Evolutionary conservation across 1,139 yeast genomes (phyloP).

Genomic region (Yamadazyma atlantica): DNA sequence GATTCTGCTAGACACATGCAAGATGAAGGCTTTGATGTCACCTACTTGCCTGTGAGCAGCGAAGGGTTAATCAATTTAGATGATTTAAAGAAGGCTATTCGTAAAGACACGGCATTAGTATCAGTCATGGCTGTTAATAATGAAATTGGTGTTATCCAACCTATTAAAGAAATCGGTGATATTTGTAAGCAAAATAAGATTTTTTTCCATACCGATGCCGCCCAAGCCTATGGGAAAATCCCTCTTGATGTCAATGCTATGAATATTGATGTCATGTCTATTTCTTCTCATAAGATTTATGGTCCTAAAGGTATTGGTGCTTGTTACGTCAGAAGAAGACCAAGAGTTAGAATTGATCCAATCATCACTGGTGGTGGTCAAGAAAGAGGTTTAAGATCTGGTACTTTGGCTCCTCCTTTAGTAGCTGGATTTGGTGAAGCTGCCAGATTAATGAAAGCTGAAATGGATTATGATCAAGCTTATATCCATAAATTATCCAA

Average conservation of each 20-base stretch:
- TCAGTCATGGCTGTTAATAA: slow-evolving; percentile 98
- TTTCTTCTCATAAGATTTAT: slow-evolving; percentile 93
- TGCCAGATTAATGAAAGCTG: slow-evolving; percentile 75
- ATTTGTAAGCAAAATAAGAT: slow-evolving; percentile 85
- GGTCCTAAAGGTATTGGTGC: slow-evolving; percentile 99
- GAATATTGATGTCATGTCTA: slow-evolving; percentile 91
- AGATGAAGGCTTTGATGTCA: slow-evolving; percentile 95
- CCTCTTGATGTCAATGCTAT: slow-evolving; percentile 89
- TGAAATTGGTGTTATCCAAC: slow-evolving; percentile 97
- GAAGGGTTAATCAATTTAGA: slow-evolving; percentile 82
- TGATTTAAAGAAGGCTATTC: slow-evolving; percentile 75
- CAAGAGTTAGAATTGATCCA: slow-evolving; percentile 96
- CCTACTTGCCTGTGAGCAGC: slow-evolving; percentile 79
- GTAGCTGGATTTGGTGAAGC: slow-evolving; percentile 98
- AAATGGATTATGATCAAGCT: slow-evolving; percentile 68
- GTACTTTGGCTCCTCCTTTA: slow-evolving; percentile 94
- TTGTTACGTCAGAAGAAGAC: slow-evolving; percentile 91
- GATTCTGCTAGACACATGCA: slow-evolving; percentile 94
- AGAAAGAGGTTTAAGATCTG: slow-evolving; percentile 96
- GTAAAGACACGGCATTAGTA: slow-evolving; percentile 88
- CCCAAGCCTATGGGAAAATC: slow-evolving; percentile 96
- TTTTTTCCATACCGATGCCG: slow-evolving; percentile 98
- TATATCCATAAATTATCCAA: slow-evolving; percentile 72
- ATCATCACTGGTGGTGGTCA: slow-evolving; percentile 98
- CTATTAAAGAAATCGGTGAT: slow-evolving; percentile 88